Base-by-base conservation (phyloP, 2,329 filamentous ascomycete genomes). In the Drechmeria coniospora region DNA sequence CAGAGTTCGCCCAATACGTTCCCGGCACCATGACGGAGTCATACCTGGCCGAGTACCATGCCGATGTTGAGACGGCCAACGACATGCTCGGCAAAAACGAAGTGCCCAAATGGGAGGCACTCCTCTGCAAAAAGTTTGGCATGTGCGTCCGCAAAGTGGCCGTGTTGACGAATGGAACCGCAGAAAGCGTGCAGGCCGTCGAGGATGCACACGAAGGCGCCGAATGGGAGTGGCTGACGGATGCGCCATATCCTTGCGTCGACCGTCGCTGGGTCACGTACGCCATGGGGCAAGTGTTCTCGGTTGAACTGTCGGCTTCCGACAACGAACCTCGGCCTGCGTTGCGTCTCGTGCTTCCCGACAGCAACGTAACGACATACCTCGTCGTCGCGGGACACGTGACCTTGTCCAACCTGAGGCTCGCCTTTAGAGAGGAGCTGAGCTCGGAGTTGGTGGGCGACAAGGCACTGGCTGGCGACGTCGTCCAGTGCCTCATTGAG, bases 181-280 rank as follows among this genome's bases (percentile, higher is more conserved):
- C 15, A 9, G 17, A 23, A 12, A 32, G 34, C 10, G 26, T 23
- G 14, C 26, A 37, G 11, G 37, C 37, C 8, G 34, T 31, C n/a
- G 27, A 37, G 5, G 43, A 45, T 6, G 21, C 33, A 8, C 37
- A 46, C 25, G 47, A 50, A 14, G 26, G 45, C 10, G 53, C 53
- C 1, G 60, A 62, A 32, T 76, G 71, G 69, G 51, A 51, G 17
- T 66, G 62, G 61, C 53, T 59, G 12, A 48, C 47, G 15, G 48
- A 51, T 21, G 46, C 50, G 4, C 45, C 53, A 15, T 70, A 74
- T 41, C 56, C 65, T 12, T 54, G 63, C 7, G 64, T 68, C 4
- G 74, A 82, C 46, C 65, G 72, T 15, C 65, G 71, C 34, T 79
- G 76, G 65, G 61, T 79, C 4, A 48, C 74, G 12, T 73, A 69